phyloP scores from a whole-genome alignment of 2,329 filamentous ascomycete genomes.

The Fusarium agapanthi region DNA sequence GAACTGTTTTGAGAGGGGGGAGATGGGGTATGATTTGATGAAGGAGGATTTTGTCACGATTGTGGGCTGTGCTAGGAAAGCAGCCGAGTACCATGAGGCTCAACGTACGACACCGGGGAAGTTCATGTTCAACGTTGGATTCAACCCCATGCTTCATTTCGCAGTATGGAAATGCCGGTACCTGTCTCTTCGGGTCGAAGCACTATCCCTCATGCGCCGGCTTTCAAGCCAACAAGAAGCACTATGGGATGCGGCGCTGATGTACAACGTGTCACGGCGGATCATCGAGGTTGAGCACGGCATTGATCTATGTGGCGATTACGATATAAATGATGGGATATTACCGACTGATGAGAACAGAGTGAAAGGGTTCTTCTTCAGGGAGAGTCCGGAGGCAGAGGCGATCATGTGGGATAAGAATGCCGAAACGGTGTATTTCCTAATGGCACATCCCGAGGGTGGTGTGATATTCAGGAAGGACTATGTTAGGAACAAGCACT shows the following conservation, averaged over 20 bases:
- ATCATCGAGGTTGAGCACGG: conserved; percentile 53
- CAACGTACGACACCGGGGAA: conserved; percentile 13
- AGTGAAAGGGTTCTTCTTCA: conserved; percentile 28
- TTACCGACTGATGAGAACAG: conserved; percentile 30
- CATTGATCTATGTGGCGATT: conserved; percentile 37
- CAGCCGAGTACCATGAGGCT: conserved; percentile 3
- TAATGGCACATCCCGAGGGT: not conserved
- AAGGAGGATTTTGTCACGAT: conserved; percentile 45
- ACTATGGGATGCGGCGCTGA: conserved; percentile 47
- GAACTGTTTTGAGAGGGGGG: conserved; percentile 42
- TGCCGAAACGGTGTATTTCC: not conserved
- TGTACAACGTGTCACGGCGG: conserved; percentile 46
- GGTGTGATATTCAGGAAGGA: not conserved
- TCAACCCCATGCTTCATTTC: conserved; percentile 50
- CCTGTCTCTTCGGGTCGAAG: conserved; percentile 47
- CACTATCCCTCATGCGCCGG: conserved; percentile 44
- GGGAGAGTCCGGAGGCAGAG: not conserved
- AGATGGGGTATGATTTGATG: conserved; percentile 48
- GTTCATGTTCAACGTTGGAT: conserved; percentile 55
- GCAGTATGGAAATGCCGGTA: conserved; percentile 51
- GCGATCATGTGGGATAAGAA: not conserved
- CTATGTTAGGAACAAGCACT: not conserved
- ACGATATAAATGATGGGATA: not conserved
- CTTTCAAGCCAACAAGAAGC: conserved; percentile 47
- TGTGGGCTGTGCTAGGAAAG: conserved; percentile 37